Evolutionary conservation across 139 green algal genomes (phyloP), one percentile per base, ranked within the genome.

Genomic region (Chlorella sp.): DNA sequence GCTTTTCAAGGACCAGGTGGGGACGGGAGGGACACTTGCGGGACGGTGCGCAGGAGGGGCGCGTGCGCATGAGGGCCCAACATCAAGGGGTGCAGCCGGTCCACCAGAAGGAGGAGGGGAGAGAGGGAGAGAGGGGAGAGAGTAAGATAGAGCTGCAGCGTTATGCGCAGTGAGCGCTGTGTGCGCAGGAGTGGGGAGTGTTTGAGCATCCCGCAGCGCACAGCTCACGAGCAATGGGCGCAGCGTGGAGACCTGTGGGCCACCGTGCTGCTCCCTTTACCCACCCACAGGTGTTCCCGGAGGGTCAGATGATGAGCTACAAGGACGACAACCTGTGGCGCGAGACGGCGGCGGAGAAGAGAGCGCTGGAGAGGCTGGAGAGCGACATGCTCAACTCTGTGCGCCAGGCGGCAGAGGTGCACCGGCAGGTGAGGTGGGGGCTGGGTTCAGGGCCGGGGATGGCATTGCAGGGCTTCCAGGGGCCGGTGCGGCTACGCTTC

Each of bases 401-500:
- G 26, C 80, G 95, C 2, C 88, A 96, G 65, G 92, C 91, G 6
- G 93, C 95, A 4, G 95, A 99, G 82, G 96, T 99, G 50, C 95
- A 99, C 78, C 81, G 95, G 1, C 86, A 96, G 84, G 80, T 84
- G 59, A n/a, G 75, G 20, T 55, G 42, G n/a, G n/a, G n/a, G n/a
- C n/a, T n/a, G n/a, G n/a, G n/a, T n/a, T n/a, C n/a, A n/a, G n/a
- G n/a, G n/a, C n/a, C n/a, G n/a, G n/a, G n/a, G n/a, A n/a, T n/a
- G n/a, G n/a, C n/a, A n/a, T n/a, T n/a, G n/a, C n/a, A n/a, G n/a
- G n/a, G n/a, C n/a, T n/a, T n/a, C n/a, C n/a, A n/a, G n/a, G n/a
- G n/a, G n/a, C n/a, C n/a, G n/a, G n/a, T 68, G 29, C n/a, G 62
- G 22, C 27, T 31, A 17, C 23, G 27, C 22, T 68, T 33, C 20